Conservation (phyloP, 75 land plant genomes). For the Adiantum capillusveneris region DNA sequence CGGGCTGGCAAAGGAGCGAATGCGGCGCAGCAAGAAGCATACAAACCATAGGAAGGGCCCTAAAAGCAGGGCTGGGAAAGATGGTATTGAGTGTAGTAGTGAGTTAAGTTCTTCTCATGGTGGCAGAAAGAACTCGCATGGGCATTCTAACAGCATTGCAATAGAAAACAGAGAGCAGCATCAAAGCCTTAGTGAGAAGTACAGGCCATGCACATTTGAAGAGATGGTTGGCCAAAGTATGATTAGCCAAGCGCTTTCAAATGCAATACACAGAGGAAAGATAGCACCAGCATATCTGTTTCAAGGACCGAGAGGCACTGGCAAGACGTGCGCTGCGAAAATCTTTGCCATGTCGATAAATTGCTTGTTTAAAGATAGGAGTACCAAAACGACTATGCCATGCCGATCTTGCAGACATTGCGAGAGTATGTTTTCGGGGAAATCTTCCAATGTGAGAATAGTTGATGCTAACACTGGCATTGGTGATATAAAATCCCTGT, state of each 20-base stretch:
- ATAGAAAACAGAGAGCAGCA: neutral
- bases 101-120: too few species aligned
- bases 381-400: constrained; percentile 36
- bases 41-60: too few species aligned
- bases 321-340: constrained; percentile 34
- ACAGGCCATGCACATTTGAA: constrained; percentile 26
- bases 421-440: neutral
- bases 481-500: neutral
- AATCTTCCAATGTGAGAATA: neutral
- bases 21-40: too few species aligned
- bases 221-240: constrained; percentile 34
- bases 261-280: constrained; percentile 22
- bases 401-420: constrained; percentile 75
- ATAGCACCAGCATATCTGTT: constrained; percentile 38
- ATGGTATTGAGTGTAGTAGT: too few species aligned
- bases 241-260: constrained; percentile 29
- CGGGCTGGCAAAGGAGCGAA: too few species aligned
- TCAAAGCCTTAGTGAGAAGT: constrained; percentile 27
- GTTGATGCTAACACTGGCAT: neutral
- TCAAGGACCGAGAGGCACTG: constrained; percentile 44
- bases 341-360: constrained; percentile 28
- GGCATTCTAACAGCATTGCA: too few species aligned
- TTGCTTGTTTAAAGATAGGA: constrained; percentile 4
- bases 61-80: too few species aligned
- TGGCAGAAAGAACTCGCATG: too few species aligned